Percentiles rank a stretch among this genome's conserved stretches.
Conservation (phyloP, 129 eudicot species). For the Mikania micrantha region DNA sequence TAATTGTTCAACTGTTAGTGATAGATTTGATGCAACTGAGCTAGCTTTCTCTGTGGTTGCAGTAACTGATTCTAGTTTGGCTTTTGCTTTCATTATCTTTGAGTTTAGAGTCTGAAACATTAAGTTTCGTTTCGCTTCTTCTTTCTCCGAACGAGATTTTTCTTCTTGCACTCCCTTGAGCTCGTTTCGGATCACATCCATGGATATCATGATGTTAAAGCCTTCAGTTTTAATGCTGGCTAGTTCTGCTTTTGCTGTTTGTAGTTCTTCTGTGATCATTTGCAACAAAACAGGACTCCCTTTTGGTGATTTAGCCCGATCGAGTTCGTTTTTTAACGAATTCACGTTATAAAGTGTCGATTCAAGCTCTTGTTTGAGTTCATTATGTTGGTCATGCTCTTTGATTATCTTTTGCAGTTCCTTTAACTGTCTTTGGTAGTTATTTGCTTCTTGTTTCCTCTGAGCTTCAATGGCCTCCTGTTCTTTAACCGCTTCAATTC, state of each 20-base stretch:
- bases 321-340: slow-evolving; percentile 37
- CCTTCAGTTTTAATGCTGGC: slow-evolving; percentile 42
- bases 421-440: slow-evolving; percentile 33
- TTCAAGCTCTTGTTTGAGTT: slow-evolving; percentile 34
- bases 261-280: slow-evolving; percentile 33
- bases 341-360: slow-evolving; percentile 34
- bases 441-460: slow-evolving; percentile 32
- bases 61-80: slow-evolving; percentile 43
- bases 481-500: slow-evolving; percentile 76
- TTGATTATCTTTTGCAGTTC: slow-evolving; percentile 40
- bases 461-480: slow-evolving; percentile 45
- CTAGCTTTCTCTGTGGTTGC: slow-evolving; percentile 50
- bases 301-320: slow-evolving; percentile 34
- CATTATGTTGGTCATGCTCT: slow-evolving; percentile 34
- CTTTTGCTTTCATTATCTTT: slow-evolving; percentile 54
- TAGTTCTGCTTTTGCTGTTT: slow-evolving; percentile 46
- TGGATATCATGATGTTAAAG: slow-evolving; percentile 56
- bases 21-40: slow-evolving; percentile 36
- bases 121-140: slow-evolving; percentile 49
- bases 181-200: slow-evolving; percentile 69
- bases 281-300: slow-evolving; percentile 19
- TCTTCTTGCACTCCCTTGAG: slow-evolving; percentile 37
- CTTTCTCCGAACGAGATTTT: slow-evolving; percentile 29
- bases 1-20: slow-evolving; percentile 43
- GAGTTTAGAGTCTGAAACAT: slow-evolving; percentile 50